Conservation (phyloP, 2,329 filamentous ascomycete species). For the Colletotrichum trifolii region DNA sequence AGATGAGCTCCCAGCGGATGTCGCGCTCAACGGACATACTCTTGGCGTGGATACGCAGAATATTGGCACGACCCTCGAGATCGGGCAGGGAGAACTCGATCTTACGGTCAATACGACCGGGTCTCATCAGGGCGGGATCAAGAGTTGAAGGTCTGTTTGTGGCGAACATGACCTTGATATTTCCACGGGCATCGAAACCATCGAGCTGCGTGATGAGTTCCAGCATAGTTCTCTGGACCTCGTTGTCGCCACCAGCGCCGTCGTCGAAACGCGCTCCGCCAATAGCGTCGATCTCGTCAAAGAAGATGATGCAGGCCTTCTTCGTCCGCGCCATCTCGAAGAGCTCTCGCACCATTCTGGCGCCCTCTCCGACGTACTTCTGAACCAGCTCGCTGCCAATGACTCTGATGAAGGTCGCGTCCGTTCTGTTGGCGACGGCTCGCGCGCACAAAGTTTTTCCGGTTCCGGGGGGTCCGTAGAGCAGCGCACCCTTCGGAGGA, state of each 20-base stretch:
- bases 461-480: conserved; percentile 98
- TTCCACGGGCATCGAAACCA: conserved; percentile 94
- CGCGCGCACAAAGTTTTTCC: conserved; percentile 98
- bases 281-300: conserved; percentile 97
- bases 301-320: conserved; percentile 99
- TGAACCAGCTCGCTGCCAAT: conserved; percentile 98
- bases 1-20: conserved; percentile 99
- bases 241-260: conserved; percentile 95
- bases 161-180: conserved; percentile 99
- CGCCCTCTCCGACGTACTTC: conserved; percentile 98
- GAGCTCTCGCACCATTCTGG: conserved; percentile 96
- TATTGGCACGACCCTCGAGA: conserved; percentile 96
- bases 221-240: conserved; percentile 97
- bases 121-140: conserved; percentile 96
- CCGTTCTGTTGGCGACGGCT: conserved; percentile 96
- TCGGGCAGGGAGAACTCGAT: conserved; percentile 98
- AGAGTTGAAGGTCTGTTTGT: conserved; percentile 96
- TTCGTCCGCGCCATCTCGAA: conserved; percentile 99
- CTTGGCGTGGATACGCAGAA: conserved; percentile 98
- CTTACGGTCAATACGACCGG: conserved; percentile 97
- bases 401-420: conserved; percentile 98
- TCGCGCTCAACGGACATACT: conserved; percentile 99
- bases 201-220: conserved; percentile 97
- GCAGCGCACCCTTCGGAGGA: conserved; percentile 94
- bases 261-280: conserved; percentile 97